These are phyloP conservation scores for Teratosphaeria epicoccoides DNA, from an alignment of 2,329 filamentous ascomycete genomes.

Conservation along the genomic window DNA sequence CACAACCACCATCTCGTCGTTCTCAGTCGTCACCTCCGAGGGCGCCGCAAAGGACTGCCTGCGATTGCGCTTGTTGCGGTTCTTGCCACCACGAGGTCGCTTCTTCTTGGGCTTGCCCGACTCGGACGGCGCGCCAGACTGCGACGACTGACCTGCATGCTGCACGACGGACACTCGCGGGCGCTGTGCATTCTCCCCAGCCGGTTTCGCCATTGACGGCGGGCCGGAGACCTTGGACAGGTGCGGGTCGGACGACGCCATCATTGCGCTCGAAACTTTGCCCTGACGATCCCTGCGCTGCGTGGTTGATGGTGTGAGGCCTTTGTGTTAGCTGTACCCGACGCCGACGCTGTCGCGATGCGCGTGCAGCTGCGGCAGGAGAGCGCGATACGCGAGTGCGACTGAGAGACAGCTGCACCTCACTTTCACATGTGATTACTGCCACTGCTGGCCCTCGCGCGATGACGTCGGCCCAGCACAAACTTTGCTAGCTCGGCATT, in stretches of 20 bases:
- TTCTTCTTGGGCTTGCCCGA: slow-evolving; percentile 5
- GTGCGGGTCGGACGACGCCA: background rate
- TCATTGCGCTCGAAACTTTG: background rate
- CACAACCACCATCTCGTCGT: slow-evolving; percentile 31
- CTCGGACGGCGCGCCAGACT: background rate
- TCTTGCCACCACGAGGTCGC: slow-evolving; percentile 4
- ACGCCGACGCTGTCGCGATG: background rate
- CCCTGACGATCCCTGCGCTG: background rate
- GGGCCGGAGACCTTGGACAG: slow-evolving; percentile 1
- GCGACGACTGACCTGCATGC: background rate
- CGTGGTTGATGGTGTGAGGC: background rate
- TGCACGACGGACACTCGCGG: background rate
- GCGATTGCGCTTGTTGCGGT: slow-evolving; percentile 30
- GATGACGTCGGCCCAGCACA: background rate
- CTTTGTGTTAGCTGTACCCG: background rate
- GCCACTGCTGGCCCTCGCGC: background rate
- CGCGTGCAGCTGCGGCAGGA: background rate
- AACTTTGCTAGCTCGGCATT: background rate
- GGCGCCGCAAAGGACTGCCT: slow-evolving; percentile 64
- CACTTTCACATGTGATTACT: background rate
- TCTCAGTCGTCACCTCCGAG: slow-evolving; percentile 32
- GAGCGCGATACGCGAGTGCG: background rate
- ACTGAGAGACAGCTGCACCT: background rate
- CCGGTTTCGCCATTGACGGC: slow-evolving; percentile 3
- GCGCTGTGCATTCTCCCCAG: background rate